phyloP scores from a whole-genome alignment of 805 yeast genomes.

The Cyberlindnera xylosilytica region DNA sequence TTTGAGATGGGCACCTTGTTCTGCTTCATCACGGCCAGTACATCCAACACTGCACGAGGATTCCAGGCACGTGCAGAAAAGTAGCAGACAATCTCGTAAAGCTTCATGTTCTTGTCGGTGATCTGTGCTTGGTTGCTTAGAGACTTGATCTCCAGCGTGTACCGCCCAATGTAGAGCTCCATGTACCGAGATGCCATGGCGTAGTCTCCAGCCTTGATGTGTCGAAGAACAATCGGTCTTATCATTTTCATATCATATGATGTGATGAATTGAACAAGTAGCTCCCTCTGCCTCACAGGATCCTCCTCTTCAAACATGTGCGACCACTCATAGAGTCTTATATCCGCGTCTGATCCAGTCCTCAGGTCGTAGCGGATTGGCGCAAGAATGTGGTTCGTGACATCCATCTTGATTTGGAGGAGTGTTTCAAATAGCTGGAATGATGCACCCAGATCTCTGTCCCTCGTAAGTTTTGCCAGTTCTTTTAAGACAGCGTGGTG shows the following conservation, averaged over 20 bases:
- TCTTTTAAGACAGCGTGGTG: background rate
- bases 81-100: constrained; percentile 21
- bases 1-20: constrained; percentile 14
- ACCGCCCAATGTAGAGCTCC: constrained; percentile 8
- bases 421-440: background rate
- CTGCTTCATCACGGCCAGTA: constrained; percentile 16
- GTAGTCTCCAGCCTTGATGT: constrained; percentile 1
- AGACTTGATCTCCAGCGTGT: constrained; percentile 3
- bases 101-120: background rate
- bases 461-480: background rate
- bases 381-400: background rate
- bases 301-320: constrained; percentile 3
- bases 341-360: background rate
- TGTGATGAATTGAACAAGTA: constrained; percentile 1
- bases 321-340: constrained; percentile 5
- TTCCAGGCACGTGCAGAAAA: constrained; percentile 16
- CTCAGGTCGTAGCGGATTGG: constrained; percentile 1
- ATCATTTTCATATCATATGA: constrained; percentile 8
- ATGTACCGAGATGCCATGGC: constrained; percentile 4
- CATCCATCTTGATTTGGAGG: constrained; percentile 1
- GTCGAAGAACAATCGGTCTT: constrained; percentile 4
- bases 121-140: background rate
- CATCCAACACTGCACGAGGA: constrained; percentile 9
- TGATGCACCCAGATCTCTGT: background rate
- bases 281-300: background rate